Evolutionary conservation across 257 asterid genomes (phyloP).

Genomic region (Ilex asprella): DNA sequence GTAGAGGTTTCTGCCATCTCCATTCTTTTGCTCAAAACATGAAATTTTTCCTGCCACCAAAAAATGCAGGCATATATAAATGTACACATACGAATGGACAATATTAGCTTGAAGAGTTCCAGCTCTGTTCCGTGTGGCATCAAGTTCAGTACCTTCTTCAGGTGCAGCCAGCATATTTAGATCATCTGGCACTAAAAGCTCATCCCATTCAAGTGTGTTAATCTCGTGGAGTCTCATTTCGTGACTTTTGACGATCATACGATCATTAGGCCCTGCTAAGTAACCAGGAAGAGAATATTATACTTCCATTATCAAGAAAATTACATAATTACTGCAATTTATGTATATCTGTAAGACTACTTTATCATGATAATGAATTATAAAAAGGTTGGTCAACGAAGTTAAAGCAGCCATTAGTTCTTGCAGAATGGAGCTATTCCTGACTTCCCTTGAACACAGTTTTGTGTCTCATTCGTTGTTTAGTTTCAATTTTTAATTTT

Average conservation of each 20-base stretch:
- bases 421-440: too few relatives aligned
- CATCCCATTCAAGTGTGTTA: conserved; percentile 98
- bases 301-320: too few relatives aligned
- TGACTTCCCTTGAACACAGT: too few relatives aligned
- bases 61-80: conserved; percentile 14
- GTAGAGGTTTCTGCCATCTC: conserved; percentile 29
- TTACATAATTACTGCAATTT: too few relatives aligned
- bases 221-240: conserved; percentile 75
- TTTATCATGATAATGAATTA: too few relatives aligned
- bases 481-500: too few relatives aligned
- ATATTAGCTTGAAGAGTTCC: conserved; percentile 4
- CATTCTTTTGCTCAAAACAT: conserved; percentile 40
- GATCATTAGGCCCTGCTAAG: conserved; percentile 43
- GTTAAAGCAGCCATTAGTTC: too few relatives aligned
- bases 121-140: neutral
- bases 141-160: conserved; percentile 46
- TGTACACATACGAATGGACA: conserved; percentile 3
- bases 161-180: conserved; percentile 36
- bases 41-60: conserved; percentile 43
- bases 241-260: conserved; percentile 41
- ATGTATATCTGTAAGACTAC: too few relatives aligned
- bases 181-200: conserved; percentile 68
- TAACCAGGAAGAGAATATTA: neutral
- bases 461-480: too few relatives aligned
- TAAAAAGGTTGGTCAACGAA: too few relatives aligned